Conservation (phyloP, 306 rosid species). For the Citrullus amarus region DNA sequence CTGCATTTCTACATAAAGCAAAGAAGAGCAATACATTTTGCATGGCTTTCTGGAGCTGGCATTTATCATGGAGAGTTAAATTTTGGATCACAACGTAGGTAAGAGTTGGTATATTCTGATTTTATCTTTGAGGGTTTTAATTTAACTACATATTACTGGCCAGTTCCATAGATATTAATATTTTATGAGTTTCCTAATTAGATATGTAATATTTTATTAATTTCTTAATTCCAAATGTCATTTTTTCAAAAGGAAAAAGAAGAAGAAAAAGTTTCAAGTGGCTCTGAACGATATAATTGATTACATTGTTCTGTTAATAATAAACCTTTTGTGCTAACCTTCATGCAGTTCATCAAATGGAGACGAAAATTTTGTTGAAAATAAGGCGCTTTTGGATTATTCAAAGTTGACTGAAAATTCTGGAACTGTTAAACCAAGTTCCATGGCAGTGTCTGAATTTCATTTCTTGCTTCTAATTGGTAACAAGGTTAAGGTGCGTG, state of each 20-base stretch:
- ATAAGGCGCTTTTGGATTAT: conserved; percentile 80
- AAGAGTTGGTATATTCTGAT: conserved; percentile 11
- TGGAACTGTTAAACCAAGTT: conserved; percentile 70
- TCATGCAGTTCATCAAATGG: conserved; percentile 52
- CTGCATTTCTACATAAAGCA: conserved; percentile 88
- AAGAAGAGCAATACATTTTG: conserved; percentile 93
- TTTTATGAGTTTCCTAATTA: not conserved
- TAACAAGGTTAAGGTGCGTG: conserved; percentile 80
- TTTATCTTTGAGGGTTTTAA: not conserved
- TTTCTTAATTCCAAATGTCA: not conserved
- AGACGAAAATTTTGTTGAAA: conserved; percentile 90
- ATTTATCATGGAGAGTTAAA: conserved; percentile 87
- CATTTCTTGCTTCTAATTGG: conserved; percentile 91
- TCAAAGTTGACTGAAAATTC: conserved; percentile 63
- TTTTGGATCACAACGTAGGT: conserved; percentile 85
- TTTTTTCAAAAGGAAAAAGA: not conserved
- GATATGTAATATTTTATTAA: not conserved
- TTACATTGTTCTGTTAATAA: not conserved
- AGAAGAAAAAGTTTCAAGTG: not conserved
- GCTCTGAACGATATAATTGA: not conserved
- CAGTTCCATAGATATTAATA: not conserved
- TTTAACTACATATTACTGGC: not conserved
- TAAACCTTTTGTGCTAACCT: not conserved
- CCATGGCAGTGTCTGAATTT: conserved; percentile 87
- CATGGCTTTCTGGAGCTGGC: conserved; percentile 99